Conservation (phyloP, 2,329 filamentous ascomycete species). For the Calycina herbarum region DNA sequence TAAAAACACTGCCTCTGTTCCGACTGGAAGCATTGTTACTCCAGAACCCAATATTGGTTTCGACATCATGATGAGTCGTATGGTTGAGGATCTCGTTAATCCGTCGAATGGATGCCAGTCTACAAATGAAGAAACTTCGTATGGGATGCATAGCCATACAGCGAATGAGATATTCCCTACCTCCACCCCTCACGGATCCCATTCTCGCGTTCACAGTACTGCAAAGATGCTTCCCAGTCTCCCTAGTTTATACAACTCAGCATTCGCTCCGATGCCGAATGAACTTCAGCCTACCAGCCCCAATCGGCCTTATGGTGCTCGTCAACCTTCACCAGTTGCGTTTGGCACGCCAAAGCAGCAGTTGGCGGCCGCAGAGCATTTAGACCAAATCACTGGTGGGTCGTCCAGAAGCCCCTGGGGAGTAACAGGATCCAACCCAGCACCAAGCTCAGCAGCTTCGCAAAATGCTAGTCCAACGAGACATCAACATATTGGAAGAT, state of each 20-base stretch:
- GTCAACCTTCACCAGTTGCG: constrained; percentile 37
- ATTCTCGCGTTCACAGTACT: constrained; percentile 37
- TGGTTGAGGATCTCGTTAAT: constrained; percentile 57
- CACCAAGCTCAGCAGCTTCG: not conserved
- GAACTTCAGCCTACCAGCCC: constrained; percentile 42
- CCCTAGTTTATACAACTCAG: constrained; percentile 46
- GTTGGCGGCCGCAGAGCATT: constrained; percentile 25
- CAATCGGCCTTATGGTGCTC: constrained; percentile 37
- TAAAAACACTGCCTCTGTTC: not conserved
- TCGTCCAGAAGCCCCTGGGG: constrained; percentile 21
- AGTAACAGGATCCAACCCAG: constrained; percentile 10
- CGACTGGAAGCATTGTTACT: constrained; percentile 18
- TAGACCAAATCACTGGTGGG: constrained; percentile 31
- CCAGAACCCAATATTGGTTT: constrained; percentile 34
- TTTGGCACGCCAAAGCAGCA: constrained; percentile 28
- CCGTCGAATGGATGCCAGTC: constrained; percentile 41
- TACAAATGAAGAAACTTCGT: constrained; percentile 47
- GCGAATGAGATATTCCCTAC: constrained; percentile 52
- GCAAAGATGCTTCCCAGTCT: constrained; percentile 39
- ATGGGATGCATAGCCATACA: constrained; percentile 55
- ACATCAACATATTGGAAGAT: constrained; percentile 29
- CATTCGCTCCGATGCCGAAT: constrained; percentile 45
- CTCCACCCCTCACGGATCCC: constrained; percentile 38
- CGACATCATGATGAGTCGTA: constrained; percentile 53
- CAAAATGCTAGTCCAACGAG: not conserved